Base-by-base conservation (phyloP, 2,329 filamentous ascomycete species). In the Phoma sp. region DNA sequence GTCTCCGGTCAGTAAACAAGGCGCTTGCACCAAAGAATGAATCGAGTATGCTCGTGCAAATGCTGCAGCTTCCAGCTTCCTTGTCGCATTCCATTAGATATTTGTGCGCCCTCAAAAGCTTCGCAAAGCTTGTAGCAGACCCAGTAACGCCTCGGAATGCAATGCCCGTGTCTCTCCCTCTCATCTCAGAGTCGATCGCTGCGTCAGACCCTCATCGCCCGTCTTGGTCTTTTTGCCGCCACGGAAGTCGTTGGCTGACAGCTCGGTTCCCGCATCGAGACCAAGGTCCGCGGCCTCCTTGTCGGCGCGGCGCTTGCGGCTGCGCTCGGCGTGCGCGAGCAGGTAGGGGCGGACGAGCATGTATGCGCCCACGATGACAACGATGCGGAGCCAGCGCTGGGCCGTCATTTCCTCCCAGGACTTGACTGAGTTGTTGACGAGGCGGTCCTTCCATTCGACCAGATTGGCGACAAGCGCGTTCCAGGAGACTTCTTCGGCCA, bases 331-430 rank as follows among this genome's bases (percentile, higher is more conserved):
- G 30, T 86, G 75, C 68, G 88, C 88, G 67, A 93, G 81, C 45
- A 93, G 74, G 72, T 91, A 92, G 0, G 90, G 90, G 1, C 91
- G 86, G 20, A 76, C 53, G 46, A 95, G 82, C 60, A 87, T 71
- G 78, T 93, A 96, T 49, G 84, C 87, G 66, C 91, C 85, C 17
- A 92, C 83, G 57, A 92, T 83, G 61, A 86, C 81, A 62, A 91
- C 76, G 53, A 95, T 81, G 40, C 91, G 89, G 65, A 95, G 77
- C 75, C 78, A 83, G 62, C 81, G 79, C 54, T 76, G 69, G 28
- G 72, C 53, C 38, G 72, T 74, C 61, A 83, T 75, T 23, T 74
- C 65, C 23, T 75, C 70, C 65, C 82, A 76, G 37, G 80, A 76
- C 47, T 62, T 74, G 52, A 62, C 69, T 49, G 77, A 62, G 66